phyloP scores from a whole-genome alignment of 371 early-diverging fungal species.

The Gilbertella persicaria region DNA sequence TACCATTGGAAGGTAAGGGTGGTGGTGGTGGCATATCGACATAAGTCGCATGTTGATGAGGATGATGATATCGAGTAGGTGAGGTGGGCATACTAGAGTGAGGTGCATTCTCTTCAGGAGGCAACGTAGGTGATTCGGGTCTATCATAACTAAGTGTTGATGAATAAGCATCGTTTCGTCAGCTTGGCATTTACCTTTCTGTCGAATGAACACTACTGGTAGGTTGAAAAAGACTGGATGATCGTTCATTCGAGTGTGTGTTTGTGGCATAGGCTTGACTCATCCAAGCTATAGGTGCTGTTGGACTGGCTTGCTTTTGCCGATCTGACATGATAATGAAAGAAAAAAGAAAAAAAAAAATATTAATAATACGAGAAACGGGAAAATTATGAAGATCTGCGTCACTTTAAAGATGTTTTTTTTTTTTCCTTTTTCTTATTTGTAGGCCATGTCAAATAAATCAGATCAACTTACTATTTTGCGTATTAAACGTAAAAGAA shows the following conservation, averaged over 20 bases:
- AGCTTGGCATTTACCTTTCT: constrained; percentile 7
- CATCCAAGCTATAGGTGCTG: constrained; percentile 26
- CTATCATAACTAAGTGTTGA: constrained; percentile 11
- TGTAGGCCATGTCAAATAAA: constrained; percentile 1
- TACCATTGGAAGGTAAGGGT: not conserved
- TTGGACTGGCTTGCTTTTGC: constrained; percentile 14
- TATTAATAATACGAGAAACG: not conserved
- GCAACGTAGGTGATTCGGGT: constrained; percentile 45
- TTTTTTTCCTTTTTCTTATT: not conserved
- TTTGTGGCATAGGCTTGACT: constrained; percentile 17
- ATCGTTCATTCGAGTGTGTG: not conserved
- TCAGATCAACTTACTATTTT: constrained; percentile 60
- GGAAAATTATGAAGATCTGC: no score
- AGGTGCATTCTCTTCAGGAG: constrained; percentile 24
- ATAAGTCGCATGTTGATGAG: not conserved
- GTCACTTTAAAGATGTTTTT: no score
- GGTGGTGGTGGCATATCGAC: not conserved
- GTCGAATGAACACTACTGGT: constrained; percentile 4
- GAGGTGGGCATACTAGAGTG: no score
- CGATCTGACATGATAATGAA: constrained; percentile 8
- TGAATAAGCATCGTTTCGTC: not conserved
- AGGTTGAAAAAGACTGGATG: constrained; percentile 1
- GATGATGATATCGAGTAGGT: not conserved
- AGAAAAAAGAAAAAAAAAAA: not conserved
- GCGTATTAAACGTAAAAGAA: constrained; percentile 78